Evolutionary conservation across 129 eudicot genomes (phyloP), one percentile per base, ranked within the genome.

Genomic region (Sambucus nigra): DNA sequence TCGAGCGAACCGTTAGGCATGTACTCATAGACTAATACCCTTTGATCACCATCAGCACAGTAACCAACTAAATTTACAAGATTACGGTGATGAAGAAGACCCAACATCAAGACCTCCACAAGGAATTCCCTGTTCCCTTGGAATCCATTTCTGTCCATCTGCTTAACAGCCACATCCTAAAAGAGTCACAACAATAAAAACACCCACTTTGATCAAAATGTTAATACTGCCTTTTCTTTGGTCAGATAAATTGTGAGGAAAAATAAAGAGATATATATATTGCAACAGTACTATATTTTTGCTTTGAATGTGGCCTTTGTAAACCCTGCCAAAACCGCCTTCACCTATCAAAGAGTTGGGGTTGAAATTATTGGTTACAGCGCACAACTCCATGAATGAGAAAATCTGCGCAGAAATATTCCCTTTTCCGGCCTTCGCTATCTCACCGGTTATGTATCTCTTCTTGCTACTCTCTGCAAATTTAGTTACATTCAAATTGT

Each of bases 281-380:
- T 25, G 35, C 24, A 19, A 50, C 11, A 31, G 12, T 78, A 80
- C 97, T 12, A 59, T 55, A 51, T 75, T 67, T 61, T 67, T 59
- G 55, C 31, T 53, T 48, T 72, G 61, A 31, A 83, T 32, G 51
- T 65, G 74, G 24, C 91, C 95, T 79, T 76, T 78, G 83, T 84
- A 84, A 23, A 89, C 95, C 71, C 86, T 71, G 52, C 97, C 95
- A 29, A 89, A 89, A 7, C 95, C 95, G 11, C 97, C 97, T 77
- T 89, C 97, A 13, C 97, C 97, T 15, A 89, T 61, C 63, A 81
- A 60, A 22, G 2, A 25, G 1, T 81, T 70, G 50, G 56, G 66
- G 41, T 59, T 69, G 68, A 89, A 89, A 69, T 84, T 78, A 26
- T 76, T 53, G 23, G 97, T 89, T 17, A 86, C 86, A 14, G 12